phyloP scores from a whole-genome alignment of 768 basidiomycete genomes.

The Boletus subcaerulescens region DNA sequence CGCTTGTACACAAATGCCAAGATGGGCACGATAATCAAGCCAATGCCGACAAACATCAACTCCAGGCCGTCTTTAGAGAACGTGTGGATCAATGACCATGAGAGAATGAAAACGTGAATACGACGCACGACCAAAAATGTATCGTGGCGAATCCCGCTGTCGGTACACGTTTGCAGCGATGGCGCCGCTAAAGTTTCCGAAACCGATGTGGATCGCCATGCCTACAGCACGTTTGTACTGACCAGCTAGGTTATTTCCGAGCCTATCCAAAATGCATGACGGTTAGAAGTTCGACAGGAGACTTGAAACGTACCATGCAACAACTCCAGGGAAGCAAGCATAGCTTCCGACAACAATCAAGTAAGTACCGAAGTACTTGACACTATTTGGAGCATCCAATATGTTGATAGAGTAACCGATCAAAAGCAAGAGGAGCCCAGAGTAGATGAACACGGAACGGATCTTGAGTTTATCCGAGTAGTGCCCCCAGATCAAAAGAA shows the following conservation, averaged over 20 bases:
- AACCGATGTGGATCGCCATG: constrained; percentile 52
- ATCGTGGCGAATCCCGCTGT: constrained; percentile 56
- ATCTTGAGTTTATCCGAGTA: constrained; percentile 55
- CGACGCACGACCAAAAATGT: constrained; percentile 57
- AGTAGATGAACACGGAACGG: constrained; percentile 58
- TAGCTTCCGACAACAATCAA: constrained; percentile 62
- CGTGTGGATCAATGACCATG: background rate
- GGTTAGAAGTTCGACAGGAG: constrained; percentile 2
- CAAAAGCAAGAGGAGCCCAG: constrained; percentile 46
- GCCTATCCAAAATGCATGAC: constrained; percentile 36
- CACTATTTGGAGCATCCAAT: constrained; percentile 46
- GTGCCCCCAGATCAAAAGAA: constrained; percentile 49
- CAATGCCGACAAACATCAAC: constrained; percentile 68
- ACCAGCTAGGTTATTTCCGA: constrained; percentile 51
- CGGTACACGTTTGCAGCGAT: constrained; percentile 65
- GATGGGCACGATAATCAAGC: constrained; percentile 50
- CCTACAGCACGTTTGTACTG: constrained; percentile 69
- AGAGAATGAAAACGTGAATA: background rate
- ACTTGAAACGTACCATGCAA: constrained; percentile 49
- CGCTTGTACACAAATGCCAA: constrained; percentile 48
- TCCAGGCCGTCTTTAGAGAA: constrained; percentile 50
- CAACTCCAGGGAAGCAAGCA: constrained; percentile 53
- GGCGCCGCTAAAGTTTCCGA: constrained; percentile 63
- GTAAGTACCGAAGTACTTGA: constrained; percentile 73
- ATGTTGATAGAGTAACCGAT: constrained; percentile 67